Conservation (phyloP, 257 asterid species). For the Ballota nigra region DNA sequence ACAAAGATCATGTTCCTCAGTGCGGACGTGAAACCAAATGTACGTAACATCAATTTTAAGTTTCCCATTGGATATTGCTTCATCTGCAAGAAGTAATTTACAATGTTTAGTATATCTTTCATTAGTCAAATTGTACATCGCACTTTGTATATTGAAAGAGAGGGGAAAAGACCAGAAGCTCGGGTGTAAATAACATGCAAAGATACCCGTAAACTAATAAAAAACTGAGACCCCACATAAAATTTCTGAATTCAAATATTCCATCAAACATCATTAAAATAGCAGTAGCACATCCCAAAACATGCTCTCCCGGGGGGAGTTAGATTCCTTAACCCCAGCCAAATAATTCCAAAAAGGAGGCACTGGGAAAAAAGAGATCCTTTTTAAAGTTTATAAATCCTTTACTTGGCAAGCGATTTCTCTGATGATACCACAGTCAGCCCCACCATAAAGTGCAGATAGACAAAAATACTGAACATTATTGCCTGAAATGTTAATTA, state of each 20-base stretch:
- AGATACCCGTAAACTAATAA: not conserved
- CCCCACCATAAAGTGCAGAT: not conserved
- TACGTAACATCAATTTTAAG: slow-evolving; percentile 61
- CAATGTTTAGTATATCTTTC: slow-evolving; percentile 2
- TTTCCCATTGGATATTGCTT: slow-evolving; percentile 60
- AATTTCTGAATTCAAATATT: not conserved
- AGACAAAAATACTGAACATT: not conserved
- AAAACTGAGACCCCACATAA: not conserved
- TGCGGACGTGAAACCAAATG: slow-evolving; percentile 43
- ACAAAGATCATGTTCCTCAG: slow-evolving; percentile 67
- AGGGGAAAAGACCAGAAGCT: not conserved
- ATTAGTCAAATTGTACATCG: not conserved
- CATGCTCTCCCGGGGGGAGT: not conserved
- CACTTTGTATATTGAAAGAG: not conserved
- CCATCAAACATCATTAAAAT: not conserved
- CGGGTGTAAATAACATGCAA: not conserved
- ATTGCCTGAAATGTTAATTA: not conserved
- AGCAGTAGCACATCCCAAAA: not conserved
- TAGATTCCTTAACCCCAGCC: not conserved
- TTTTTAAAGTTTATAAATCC: not conserved
- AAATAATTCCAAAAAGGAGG: not conserved
- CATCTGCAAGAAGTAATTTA: slow-evolving; percentile 38
- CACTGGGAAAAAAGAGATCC: not conserved
- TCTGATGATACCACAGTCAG: not conserved
- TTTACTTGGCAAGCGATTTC: not conserved